Conservation (phyloP, 2,329 filamentous ascomycete genomes). For the Sarocladiaceae sp. region DNA sequence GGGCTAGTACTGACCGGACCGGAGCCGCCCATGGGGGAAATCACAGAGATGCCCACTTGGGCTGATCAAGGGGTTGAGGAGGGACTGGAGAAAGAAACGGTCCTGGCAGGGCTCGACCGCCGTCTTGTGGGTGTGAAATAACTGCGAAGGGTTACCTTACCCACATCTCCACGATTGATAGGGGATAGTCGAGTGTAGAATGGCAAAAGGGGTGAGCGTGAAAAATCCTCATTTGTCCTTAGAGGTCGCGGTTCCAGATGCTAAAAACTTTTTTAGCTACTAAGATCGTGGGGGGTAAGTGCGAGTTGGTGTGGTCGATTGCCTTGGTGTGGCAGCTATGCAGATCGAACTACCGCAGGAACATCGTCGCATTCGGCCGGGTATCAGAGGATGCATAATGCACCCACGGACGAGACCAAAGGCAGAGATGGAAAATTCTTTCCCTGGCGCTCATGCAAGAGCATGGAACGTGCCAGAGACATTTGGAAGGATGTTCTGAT, state of each 20-base stretch:
- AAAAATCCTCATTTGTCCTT: no score
- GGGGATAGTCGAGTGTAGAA: neutral
- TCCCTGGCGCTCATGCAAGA: neutral
- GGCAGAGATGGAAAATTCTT: neutral
- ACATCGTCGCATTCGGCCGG: conserved; percentile 5
- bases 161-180: neutral
- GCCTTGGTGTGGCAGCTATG: conserved; percentile 1
- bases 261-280: no score
- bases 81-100: neutral
- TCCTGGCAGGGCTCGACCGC: no score
- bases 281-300: neutral
- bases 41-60: neutral
- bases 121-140: neutral
- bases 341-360: conserved; percentile 8
- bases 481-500: neutral
- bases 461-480: neutral
- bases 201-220: no score
- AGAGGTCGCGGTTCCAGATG: no score
- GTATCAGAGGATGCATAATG: neutral
- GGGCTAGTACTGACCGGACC: neutral
- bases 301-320: neutral
- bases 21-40: conserved; percentile 2
- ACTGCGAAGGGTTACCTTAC: no score
- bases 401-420: neutral
- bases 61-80: neutral